These are phyloP conservation scores for Phytopythium sindhum DNA, from an alignment of 352 stramenopile genomes.

Conservation along the genomic window DNA sequence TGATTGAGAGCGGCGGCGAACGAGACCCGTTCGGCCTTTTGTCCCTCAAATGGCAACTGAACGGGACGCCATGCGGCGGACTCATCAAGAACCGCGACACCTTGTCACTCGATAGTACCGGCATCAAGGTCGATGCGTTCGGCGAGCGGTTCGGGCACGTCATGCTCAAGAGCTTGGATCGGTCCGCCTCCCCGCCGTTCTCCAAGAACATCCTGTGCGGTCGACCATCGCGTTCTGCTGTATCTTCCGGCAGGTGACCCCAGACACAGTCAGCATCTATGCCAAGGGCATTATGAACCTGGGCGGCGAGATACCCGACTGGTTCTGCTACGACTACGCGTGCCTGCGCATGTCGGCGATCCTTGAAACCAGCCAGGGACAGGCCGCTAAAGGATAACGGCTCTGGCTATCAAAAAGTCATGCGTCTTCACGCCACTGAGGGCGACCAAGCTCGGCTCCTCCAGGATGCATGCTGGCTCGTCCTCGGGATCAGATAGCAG, in stretches of 20 bases:
- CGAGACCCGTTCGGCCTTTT: constrained; percentile 32
- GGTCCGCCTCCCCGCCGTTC: constrained; percentile 30
- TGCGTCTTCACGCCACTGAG: too few relatives aligned
- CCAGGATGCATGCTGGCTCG: too few relatives aligned
- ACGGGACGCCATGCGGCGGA: constrained; percentile 15
- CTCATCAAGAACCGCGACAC: constrained; percentile 47
- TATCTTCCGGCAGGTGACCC: constrained; percentile 46
- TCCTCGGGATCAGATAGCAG: too few relatives aligned
- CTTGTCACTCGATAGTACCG: constrained; percentile 48
- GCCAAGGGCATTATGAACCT: constrained; percentile 55
- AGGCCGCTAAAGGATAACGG: too few relatives aligned
- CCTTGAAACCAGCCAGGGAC: background rate
- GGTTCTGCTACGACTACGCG: constrained; percentile 12
- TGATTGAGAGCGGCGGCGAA: constrained; percentile 17
- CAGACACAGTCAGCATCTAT: constrained; percentile 39
- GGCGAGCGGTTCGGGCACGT: constrained; percentile 42
- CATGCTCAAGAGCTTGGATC: constrained; percentile 49
- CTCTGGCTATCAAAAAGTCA: too few relatives aligned
- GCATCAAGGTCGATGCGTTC: constrained; percentile 26
- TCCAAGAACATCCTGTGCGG: constrained; percentile 26
- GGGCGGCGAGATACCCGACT: constrained; percentile 32
- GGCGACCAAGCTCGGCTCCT: too few relatives aligned
- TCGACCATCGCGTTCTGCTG: constrained; percentile 55
- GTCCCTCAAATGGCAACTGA: constrained; percentile 32
- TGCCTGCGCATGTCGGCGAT: background rate